Percentiles rank a stretch among this genome's conserved stretches.
These are phyloP conservation scores for Penicilliopsis zonata DNA, from an alignment of 495 filamentous ascomycete genomes.

Conservation along the genomic window DNA sequence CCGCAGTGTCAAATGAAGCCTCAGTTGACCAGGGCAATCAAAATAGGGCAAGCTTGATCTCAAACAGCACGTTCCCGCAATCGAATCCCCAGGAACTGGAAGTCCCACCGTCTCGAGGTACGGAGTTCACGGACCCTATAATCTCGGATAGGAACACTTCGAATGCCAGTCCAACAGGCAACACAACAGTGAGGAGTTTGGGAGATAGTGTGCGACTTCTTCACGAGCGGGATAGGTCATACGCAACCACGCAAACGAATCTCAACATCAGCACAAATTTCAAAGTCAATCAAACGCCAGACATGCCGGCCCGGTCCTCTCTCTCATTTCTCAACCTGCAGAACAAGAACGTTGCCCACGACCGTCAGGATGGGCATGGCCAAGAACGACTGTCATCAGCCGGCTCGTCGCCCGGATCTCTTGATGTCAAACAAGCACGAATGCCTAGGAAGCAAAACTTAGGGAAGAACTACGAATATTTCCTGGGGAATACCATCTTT, in stretches of 20 bases:
- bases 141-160: slow-evolving; percentile 54
- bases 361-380: slow-evolving; percentile 40
- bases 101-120: slow-evolving; percentile 60
- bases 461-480: slow-evolving; percentile 81
- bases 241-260: slow-evolving; percentile 38
- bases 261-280: slow-evolving; percentile 47
- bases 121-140: slow-evolving; percentile 59
- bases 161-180: slow-evolving; percentile 61
- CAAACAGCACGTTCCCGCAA: slow-evolving; percentile 29
- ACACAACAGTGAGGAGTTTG: slow-evolving; percentile 52
- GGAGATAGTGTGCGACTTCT: slow-evolving; percentile 66
- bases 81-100: slow-evolving; percentile 40
- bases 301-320: slow-evolving; percentile 52
- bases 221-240: slow-evolving; percentile 38
- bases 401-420: slow-evolving; percentile 53
- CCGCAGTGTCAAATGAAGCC: slow-evolving; percentile 27
- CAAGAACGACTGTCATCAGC: slow-evolving; percentile 68
- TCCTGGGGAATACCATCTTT: slow-evolving; percentile 83
- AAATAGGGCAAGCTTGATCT: slow-evolving; percentile 38
- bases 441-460: slow-evolving; percentile 25
- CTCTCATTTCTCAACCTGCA: slow-evolving; percentile 56
- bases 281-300: slow-evolving; percentile 32
- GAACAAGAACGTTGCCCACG: slow-evolving; percentile 31
- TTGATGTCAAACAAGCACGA: slow-evolving; percentile 18
- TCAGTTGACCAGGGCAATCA: slow-evolving; percentile 30